phyloP scores from a whole-genome alignment of 139 green algal species.

The Auxenochlorella protothecoides region DNA sequence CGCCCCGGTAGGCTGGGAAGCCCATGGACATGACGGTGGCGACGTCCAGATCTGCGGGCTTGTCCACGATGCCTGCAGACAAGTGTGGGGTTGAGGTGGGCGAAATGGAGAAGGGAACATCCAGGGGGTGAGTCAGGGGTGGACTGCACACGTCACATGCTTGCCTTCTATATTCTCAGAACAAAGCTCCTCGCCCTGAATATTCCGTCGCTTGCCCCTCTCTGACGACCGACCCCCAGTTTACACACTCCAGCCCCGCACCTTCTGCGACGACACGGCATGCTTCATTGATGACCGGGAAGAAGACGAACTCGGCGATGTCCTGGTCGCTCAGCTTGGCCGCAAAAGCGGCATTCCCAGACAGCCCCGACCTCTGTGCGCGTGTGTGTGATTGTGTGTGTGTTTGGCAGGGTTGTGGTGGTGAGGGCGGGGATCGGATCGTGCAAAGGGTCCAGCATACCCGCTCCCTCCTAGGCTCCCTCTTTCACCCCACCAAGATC shows the following conservation, averaged over 20 bases:
- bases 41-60: slow-evolving; percentile 90
- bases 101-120: no score
- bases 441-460: no score
- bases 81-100: slow-evolving; percentile 10
- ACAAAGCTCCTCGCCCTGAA: no score
- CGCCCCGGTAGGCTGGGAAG: slow-evolving; percentile 80
- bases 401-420: no score
- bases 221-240: no score
- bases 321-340: slow-evolving; percentile 45
- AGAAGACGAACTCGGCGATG: slow-evolving; percentile 97
- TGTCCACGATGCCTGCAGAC: slow-evolving; percentile 82
- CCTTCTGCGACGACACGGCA: slow-evolving; percentile 62
- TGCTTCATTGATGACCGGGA: slow-evolving; percentile 89
- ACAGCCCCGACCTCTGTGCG: slow-evolving; percentile 15
- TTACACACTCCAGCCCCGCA: not conserved
- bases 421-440: no score
- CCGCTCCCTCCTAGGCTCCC: no score
- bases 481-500: no score
- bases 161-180: no score
- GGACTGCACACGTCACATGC: no score
- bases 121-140: not conserved
- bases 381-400: no score
- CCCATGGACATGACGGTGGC: slow-evolving; percentile 95
- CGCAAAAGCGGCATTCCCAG: not conserved
- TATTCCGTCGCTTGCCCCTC: no score